Base-by-base conservation (phyloP, 768 basidiomycete genomes). In the Boletus tylopilopsis region DNA sequence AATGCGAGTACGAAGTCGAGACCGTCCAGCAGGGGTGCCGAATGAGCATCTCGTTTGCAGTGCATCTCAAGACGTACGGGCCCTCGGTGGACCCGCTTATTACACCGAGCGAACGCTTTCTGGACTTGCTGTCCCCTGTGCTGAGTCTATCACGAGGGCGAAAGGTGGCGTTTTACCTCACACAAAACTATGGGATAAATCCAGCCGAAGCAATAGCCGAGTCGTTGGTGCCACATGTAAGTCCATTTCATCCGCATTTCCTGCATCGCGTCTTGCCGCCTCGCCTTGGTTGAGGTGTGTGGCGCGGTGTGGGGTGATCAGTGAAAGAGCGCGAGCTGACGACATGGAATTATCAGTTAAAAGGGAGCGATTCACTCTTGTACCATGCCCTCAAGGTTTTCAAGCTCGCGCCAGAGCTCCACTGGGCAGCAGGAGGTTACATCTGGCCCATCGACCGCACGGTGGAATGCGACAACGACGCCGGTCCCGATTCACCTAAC, bases 371-470 rank as follows among this genome's bases (percentile, higher is more conserved):
- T 59, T 81, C 84, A 5, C 64, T 88, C 27, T 67, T 91, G 8
- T 89, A 87, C 64, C 85, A 87, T 44, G 84, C 87, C 3, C 69
- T 90, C 63, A 88, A 86, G 64, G 66, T 84, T 33, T 88, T 82
- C 73, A 89, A 89, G 51, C 79, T 91, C 39, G 66, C 71, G 1
- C 85, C 87, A 0, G 85, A 85, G 52, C 75, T 91, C 2, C 85
- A 85, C 51, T 91, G 87, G 84, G 81, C 83, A 16, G 89, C 90
- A 27, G 88, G 87, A 2, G 87, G 87, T 18, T 90, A 85, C 64
- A 74, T 91, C 53, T 91, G 90, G 89, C 82, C 87, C 0, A 73
- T 80, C 22, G 84, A 87, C 58, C 78, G 79, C 43, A 76, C 79
- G 0, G 83, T 90, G 18, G 85, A 90, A 59, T 76, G 79, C 47